Percentiles rank a stretch among this genome's conserved stretches.
Evolutionary conservation across 768 basidiomycete species (phyloP).

Genomic region (Leucocoprinus leucothites): DNA sequence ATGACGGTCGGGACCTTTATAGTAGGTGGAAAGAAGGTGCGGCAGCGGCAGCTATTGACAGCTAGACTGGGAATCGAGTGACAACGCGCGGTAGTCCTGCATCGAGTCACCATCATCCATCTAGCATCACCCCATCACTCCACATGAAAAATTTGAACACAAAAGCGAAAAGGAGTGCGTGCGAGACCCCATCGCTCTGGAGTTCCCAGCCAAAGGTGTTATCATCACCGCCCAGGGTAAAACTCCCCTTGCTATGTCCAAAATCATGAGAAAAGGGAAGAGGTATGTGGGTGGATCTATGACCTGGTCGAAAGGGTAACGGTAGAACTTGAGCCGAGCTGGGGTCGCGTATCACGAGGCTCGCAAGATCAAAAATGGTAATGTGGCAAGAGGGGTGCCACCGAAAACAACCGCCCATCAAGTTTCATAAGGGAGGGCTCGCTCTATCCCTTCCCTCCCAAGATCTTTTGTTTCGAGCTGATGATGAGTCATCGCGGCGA

Average conservation of each 20-base stretch:
- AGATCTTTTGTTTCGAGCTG: slow-evolving; percentile 10
- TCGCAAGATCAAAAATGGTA: slow-evolving; percentile 1
- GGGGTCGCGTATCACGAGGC: slow-evolving; percentile 10
- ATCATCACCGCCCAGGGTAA: background rate
- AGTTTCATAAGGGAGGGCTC: slow-evolving; percentile 4
- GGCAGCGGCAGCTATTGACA: background rate
- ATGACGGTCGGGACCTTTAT: slow-evolving; percentile 4
- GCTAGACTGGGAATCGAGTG: slow-evolving; percentile 2
- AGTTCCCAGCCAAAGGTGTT: slow-evolving; percentile 15
- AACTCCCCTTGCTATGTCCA: background rate
- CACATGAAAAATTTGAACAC: slow-evolving; percentile 4
- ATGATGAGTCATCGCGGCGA: slow-evolving; percentile 5
- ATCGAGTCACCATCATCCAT: background rate
- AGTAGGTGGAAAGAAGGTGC: background rate
- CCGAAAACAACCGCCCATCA: slow-evolving; percentile 4
- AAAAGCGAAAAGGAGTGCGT: slow-evolving; percentile 3
- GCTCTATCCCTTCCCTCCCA: slow-evolving; percentile 5
- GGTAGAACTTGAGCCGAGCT: slow-evolving; percentile 1
- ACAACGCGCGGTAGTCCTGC: background rate
- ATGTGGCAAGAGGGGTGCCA: too few species aligned
- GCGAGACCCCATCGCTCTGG: slow-evolving; percentile 10
- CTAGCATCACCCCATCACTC: slow-evolving; percentile 5
- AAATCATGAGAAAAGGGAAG: background rate
- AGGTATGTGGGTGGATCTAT: background rate
- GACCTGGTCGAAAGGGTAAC: background rate